phyloP scores from a whole-genome alignment of 352 stramenopile species.

The Phytophthora multivora region DNA sequence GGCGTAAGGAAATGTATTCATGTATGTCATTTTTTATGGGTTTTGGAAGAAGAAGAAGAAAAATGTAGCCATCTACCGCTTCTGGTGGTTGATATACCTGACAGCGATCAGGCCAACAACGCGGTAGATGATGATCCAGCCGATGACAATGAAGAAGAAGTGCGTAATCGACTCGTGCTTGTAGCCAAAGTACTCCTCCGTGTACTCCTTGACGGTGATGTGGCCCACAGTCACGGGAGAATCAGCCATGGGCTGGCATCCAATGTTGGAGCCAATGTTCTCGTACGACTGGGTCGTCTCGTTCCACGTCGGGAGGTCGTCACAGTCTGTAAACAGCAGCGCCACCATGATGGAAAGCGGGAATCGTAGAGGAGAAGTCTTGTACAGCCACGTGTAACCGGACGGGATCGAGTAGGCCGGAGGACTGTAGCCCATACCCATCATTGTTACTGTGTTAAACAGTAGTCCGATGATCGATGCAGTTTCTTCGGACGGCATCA shows the following conservation, averaged over 20 bases:
- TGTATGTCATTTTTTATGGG: not conserved
- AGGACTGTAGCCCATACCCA: constrained; percentile 58
- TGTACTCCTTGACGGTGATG: constrained; percentile 22
- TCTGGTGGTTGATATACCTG: constrained; percentile 36
- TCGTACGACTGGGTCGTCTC: constrained; percentile 8
- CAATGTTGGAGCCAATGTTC: constrained; percentile 23
- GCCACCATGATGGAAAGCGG: constrained; percentile 20
- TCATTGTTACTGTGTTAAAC: constrained; percentile 49
- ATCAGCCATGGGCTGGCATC: constrained; percentile 27
- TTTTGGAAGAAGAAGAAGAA: not conserved
- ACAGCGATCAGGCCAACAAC: constrained; percentile 29
- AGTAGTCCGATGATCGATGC: constrained; percentile 44
- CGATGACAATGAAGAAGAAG: constrained; percentile 35
- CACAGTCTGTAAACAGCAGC: constrained; percentile 34
- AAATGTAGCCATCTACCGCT: constrained; percentile 13
- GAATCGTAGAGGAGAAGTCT: constrained; percentile 14
- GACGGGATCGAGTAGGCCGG: constrained; percentile 23
- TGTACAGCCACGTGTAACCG: constrained; percentile 19
- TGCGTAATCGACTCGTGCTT: constrained; percentile 24
- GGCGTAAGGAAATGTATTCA: not conserved
- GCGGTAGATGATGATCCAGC: constrained; percentile 31
- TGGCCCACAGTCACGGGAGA: constrained; percentile 19
- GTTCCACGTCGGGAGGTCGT: constrained; percentile 22
- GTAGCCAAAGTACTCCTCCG: constrained; percentile 12
- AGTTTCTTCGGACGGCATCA: constrained; percentile 43